phyloP scores from a whole-genome alignment of 345 rosid genomes.

The Populus tremula region DNA sequence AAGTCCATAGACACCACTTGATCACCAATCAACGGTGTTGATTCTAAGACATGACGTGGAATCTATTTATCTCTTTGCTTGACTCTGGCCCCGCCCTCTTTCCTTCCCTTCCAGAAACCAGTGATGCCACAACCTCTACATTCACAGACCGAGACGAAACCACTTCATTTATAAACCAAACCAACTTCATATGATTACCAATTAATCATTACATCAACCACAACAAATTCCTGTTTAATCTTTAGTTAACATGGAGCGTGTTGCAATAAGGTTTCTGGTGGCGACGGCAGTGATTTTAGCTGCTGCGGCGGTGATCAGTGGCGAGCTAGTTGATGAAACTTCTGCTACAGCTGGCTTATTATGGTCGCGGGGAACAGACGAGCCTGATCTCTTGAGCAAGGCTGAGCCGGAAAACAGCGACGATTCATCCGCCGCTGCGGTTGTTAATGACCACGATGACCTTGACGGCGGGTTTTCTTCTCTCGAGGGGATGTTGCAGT shows the following conservation, averaged over 20 bases:
- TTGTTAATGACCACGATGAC: constrained; percentile 45
- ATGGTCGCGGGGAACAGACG: constrained; percentile 69
- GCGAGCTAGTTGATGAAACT: constrained; percentile 46
- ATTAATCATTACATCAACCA: neutral
- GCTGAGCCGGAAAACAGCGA: constrained; percentile 34
- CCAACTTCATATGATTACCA: neutral
- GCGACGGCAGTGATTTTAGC: constrained; percentile 6
- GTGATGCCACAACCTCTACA: neutral
- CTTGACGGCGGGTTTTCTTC: constrained; percentile 91
- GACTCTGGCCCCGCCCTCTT: neutral
- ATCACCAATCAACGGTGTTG: constrained; percentile 22
- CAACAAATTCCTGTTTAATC: neutral
- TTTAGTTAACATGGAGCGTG: neutral
- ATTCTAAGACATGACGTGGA: constrained; percentile 29
- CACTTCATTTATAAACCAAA: neutral
- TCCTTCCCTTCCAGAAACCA: neutral
- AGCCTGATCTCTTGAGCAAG: constrained; percentile 51
- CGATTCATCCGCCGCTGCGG: constrained; percentile 33
- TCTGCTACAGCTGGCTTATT: constrained; percentile 38
- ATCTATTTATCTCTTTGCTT: neutral
- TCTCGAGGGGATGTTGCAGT: constrained; percentile 86
- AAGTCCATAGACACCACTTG: constrained; percentile 12
- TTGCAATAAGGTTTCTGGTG: neutral
- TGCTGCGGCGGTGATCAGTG: neutral
- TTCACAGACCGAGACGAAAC: neutral